Percentiles rank a stretch among this genome's conserved stretches.
These are phyloP conservation scores for Hyphodiscus hymeniophilus DNA, from an alignment of 495 filamentous ascomycete species.

Conservation along the genomic window DNA sequence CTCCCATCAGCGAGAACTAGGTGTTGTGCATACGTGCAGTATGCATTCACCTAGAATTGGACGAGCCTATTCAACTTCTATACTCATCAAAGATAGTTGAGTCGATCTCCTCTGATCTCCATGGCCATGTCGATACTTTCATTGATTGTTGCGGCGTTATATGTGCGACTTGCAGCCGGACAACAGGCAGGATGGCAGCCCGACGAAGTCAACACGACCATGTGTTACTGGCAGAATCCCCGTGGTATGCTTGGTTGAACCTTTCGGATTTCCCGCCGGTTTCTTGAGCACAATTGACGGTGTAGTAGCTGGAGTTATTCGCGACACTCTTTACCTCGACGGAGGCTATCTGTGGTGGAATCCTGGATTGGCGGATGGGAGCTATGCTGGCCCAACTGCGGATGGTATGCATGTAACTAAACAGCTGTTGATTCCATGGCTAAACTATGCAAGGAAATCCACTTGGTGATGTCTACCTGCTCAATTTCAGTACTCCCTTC, in stretches of 20 bases:
- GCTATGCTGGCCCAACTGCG: background rate
- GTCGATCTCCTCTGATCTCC: background rate
- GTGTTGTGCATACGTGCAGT: background rate
- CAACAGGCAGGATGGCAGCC: constrained; percentile 31
- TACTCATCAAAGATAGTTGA: background rate
- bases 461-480: constrained; percentile 39
- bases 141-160: constrained; percentile 5
- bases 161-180: constrained; percentile 11
- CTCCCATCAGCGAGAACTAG: background rate
- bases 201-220: constrained; percentile 41
- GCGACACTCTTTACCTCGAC: constrained; percentile 61
- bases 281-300: background rate
- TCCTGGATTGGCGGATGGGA: constrained; percentile 33
- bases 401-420: constrained; percentile 29
- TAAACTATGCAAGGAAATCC: constrained; percentile 31
- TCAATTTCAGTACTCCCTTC: constrained; percentile 55
- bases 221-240: constrained; percentile 48
- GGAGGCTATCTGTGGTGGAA: constrained; percentile 50
- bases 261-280: background rate
- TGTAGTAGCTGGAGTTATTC: constrained; percentile 43
- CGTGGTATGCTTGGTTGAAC: constrained; percentile 32
- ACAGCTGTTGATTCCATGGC: background rate
- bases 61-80: constrained; percentile 13
- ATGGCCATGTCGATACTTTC: constrained; percentile 8
- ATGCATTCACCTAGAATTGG: constrained; percentile 3